Evolutionary conservation across 176 grass and related monocot genomes (phyloP).

Genomic region (Urochloa ruziziensis): DNA sequence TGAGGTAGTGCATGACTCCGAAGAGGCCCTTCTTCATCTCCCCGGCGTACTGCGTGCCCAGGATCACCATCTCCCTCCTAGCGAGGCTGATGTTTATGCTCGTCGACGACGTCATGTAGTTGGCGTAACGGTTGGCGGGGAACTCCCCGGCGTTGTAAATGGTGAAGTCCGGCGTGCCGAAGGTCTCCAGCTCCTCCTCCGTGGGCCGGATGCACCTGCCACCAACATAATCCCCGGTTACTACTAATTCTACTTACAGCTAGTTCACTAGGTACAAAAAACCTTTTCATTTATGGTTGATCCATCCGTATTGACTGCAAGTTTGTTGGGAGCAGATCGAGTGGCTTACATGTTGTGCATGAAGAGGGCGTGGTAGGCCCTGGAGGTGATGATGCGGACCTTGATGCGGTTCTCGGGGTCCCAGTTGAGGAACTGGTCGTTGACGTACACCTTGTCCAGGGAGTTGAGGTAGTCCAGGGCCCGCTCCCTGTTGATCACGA

Average conservation of each 20-base stretch:
- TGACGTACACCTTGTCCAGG: slow-evolving; percentile 96
- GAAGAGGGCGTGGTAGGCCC: slow-evolving; percentile 98
- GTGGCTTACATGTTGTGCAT: slow-evolving; percentile 99
- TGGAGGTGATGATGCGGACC: slow-evolving; percentile 92
- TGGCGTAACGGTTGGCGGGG: slow-evolving; percentile 97
- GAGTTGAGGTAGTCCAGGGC: slow-evolving; percentile 98
- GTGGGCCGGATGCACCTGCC: slow-evolving; percentile 95
- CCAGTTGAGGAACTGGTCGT: slow-evolving; percentile 99
- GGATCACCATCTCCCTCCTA: slow-evolving; percentile 99
- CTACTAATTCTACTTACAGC: slow-evolving; percentile 44
- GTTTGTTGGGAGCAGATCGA: slow-evolving; percentile 36
- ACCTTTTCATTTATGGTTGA: no score
- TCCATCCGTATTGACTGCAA: slow-evolving; percentile 33
- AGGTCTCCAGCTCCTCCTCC: slow-evolving; percentile 90
- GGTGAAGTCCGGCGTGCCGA: slow-evolving; percentile 98
- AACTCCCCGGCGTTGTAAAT: slow-evolving; percentile 99
- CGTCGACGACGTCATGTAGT: slow-evolving; percentile 98
- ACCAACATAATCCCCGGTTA: slow-evolving; percentile 75
- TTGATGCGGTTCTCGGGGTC: slow-evolving; percentile 92
- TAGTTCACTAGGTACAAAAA: slow-evolving; percentile 1
- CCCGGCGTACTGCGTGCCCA: slow-evolving; percentile 98
- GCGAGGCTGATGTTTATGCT: slow-evolving; percentile 93
- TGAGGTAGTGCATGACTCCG: slow-evolving; percentile 99
- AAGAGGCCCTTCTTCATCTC: slow-evolving; percentile 99
- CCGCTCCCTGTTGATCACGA: slow-evolving; percentile 88